phyloP scores from a whole-genome alignment of 441 rosid genomes.

The Caryocar brasiliense region DNA sequence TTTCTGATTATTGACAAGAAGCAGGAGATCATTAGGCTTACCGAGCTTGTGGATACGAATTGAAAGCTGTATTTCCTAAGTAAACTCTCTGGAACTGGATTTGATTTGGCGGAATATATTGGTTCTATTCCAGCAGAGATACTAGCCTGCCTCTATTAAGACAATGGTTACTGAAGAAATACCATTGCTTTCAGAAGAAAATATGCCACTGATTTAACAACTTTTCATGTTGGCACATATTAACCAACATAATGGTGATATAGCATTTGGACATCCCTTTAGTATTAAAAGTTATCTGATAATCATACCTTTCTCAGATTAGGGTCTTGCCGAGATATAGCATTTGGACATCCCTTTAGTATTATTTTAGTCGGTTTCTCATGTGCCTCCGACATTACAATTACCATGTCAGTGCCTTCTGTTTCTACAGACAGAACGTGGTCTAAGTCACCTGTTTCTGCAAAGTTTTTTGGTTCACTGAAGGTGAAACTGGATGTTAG shows the following conservation, averaged over 20 bases:
- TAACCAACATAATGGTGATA: too few species aligned
- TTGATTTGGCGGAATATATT: constrained; percentile 11
- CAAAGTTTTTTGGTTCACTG: constrained; percentile 29
- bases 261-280: constrained; percentile 17
- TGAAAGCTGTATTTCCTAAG: constrained; percentile 35
- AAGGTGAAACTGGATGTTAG: constrained; percentile 1
- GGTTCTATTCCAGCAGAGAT: constrained; percentile 13
- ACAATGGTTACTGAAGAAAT: not conserved
- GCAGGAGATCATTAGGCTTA: constrained; percentile 19
- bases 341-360: constrained; percentile 15
- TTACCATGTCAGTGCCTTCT: constrained; percentile 7
- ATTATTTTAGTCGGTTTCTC: constrained; percentile 11
- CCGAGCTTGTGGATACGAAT: constrained; percentile 30
- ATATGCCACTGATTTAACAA: too few species aligned
- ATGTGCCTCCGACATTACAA: constrained; percentile 22
- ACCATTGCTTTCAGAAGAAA: too few species aligned
- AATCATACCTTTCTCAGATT: constrained; percentile 22
- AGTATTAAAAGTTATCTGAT: constrained; percentile 2
- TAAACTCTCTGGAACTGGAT: constrained; percentile 18
- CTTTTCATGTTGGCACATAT: too few species aligned
- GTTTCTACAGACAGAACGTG: constrained; percentile 4
- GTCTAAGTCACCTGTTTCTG: constrained; percentile 21
- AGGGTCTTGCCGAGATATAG: constrained; percentile 5
- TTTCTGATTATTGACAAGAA: not conserved
- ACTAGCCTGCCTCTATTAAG: constrained; percentile 19